Percentiles rank a stretch among this genome's conserved stretches.
Conservation (phyloP, 768 basidiomycete genomes). For the Vararia minispora region DNA sequence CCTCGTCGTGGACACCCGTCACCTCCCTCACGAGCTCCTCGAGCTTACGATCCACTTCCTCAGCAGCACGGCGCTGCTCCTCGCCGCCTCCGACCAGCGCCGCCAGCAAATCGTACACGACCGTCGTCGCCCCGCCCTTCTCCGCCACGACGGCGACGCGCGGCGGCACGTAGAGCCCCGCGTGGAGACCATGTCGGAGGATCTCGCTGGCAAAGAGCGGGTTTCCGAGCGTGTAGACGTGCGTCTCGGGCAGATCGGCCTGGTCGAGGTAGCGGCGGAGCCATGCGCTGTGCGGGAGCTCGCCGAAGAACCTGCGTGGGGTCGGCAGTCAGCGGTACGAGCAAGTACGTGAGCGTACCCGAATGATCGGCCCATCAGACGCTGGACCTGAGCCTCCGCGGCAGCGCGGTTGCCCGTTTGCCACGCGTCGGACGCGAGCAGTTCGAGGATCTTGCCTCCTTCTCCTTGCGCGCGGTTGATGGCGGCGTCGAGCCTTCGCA, state of each 20-base stretch:
- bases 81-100: neutral
- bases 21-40: neutral
- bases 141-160: neutral
- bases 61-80: neutral
- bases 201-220: neutral
- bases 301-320: neutral
- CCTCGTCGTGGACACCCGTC: too few relatives aligned
- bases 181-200: neutral
- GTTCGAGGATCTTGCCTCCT: too few relatives aligned
- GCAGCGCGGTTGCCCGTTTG: too few relatives aligned
- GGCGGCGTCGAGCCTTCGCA: neutral
- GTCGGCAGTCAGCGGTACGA: too few relatives aligned
- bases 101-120: constrained; percentile 1
- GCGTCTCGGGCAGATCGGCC: neutral
- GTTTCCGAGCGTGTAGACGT: neutral
- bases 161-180: constrained; percentile 2
- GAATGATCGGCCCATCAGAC: too few relatives aligned
- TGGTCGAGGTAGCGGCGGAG: too few relatives aligned
- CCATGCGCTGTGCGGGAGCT: neutral
- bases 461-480: neutral
- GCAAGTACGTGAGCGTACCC: too few relatives aligned
- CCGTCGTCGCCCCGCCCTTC: neutral
- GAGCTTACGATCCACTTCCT: neutral
- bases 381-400: too few relatives aligned
- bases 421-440: too few relatives aligned